These are phyloP conservation scores for Linnemannia hyalina DNA, from an alignment of 192 early-diverging fungal species.

Conservation along the genomic window DNA sequence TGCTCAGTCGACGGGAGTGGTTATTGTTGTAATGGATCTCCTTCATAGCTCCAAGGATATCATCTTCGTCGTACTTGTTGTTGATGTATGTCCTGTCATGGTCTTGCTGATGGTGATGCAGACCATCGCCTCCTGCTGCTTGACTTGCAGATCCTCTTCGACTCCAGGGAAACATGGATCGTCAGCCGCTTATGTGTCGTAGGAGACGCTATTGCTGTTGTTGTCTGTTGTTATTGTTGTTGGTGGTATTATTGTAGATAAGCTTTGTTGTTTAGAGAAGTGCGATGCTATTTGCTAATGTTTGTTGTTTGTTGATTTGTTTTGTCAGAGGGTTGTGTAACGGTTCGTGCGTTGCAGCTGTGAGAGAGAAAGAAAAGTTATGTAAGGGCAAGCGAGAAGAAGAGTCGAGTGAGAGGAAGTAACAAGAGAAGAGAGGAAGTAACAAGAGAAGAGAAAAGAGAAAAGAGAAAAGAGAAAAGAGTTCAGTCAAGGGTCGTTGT, in stretches of 20 bases:
- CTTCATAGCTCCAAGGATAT: slow-evolving; percentile 35
- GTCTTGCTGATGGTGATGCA: neutral
- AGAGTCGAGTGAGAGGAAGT: neutral
- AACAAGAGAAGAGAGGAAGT: neutral
- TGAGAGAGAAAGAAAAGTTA: slow-evolving; percentile 7
- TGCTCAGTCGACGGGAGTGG: neutral
- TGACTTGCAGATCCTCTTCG: slow-evolving; percentile 12
- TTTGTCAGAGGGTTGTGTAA: too few relatives aligned
- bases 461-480: neutral
- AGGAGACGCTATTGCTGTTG: neutral
- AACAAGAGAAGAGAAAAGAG: neutral
- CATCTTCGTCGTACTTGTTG: slow-evolving; percentile 5
- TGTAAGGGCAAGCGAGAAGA: neutral
- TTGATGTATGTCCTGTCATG: neutral
- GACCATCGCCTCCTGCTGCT: neutral
- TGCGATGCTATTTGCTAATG: too few relatives aligned
- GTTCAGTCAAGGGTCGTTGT: too few relatives aligned
- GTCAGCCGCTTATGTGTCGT: slow-evolving; percentile 9
- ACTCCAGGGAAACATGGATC: slow-evolving; percentile 13
- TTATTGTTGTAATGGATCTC: slow-evolving; percentile 10
- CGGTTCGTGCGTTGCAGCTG: too few relatives aligned
- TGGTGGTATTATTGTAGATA: neutral
- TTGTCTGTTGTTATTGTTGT: neutral
- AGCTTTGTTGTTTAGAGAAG: neutral
- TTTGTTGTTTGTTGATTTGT: too few relatives aligned